Base-by-base conservation (phyloP, 148 eudicot genomes). In the Rhododendron henanense region DNA sequence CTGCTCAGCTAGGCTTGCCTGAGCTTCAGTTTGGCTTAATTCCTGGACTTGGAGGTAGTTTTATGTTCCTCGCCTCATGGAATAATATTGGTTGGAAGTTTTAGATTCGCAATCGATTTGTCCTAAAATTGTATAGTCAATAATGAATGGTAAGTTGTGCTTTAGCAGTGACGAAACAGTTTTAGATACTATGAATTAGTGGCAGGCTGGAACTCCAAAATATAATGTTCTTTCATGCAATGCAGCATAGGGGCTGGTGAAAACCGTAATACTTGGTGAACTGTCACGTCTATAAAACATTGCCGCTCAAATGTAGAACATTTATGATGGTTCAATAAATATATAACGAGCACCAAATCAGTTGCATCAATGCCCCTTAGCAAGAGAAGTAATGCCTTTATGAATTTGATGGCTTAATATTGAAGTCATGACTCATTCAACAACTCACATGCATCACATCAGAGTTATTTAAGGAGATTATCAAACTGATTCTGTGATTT, bases 1-100 rank as follows among this genome's bases (percentile, higher is more conserved):
- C 85, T 37, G 87, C 90, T 76, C 84, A 86, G 81, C 65, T 89
- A 76, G 90, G 88, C 47, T 83, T 84, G 74, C 74, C 90, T 37
- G 90, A 89, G 82, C 90, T 89, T 76, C 87, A 81, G 76, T 86
- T 84, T 76, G 90, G 88, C 65, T 73, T 89, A 47, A 61, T 89
- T 84, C 90, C 90, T 74, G 90, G 88, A 59, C 65, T 86, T 84
- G 90, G 90, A 89, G 90, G 90, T 89, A 86, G 53, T 73, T 50
- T 71, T 85, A 44, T 59, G 50, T 39, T 85, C 57, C 45, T 61
- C 21, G 11, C 47, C 19, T 59, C 63, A 44, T 39, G 51, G 81
- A 45, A 61, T 59, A 37, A 61, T 81, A 37, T 18, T 53, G 6
- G 13, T 33, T 81, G 41, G 13, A 53, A 28, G 55, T 55, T 57